phyloP scores from a whole-genome alignment of 2,329 filamentous ascomycete genomes.

The Lachnellula subtilissima region DNA sequence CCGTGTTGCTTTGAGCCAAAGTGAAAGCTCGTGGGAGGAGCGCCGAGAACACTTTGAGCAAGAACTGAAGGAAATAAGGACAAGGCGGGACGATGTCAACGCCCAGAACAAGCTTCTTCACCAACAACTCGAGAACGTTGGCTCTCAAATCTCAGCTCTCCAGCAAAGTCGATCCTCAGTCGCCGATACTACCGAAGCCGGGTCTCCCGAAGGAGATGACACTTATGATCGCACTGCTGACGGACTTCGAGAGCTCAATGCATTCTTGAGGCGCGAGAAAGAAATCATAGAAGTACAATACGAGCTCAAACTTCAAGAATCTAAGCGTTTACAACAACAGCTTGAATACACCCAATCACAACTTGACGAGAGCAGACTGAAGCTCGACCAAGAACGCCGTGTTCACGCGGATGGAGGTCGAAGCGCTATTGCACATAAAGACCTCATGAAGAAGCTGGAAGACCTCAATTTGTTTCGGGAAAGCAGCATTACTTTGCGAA shows the following conservation, averaged over 20 bases:
- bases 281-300: slow-evolving; percentile 97
- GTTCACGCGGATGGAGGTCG: slow-evolving; percentile 68
- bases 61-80: slow-evolving; percentile 74
- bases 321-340: slow-evolving; percentile 84
- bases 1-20: slow-evolving; percentile 71
- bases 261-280: slow-evolving; percentile 89
- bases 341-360: slow-evolving; percentile 81
- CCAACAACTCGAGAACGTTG: slow-evolving; percentile 79
- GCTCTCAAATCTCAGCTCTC: slow-evolving; percentile 70
- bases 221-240: slow-evolving; percentile 58
- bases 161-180: slow-evolving; percentile 66
- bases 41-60: slow-evolving; percentile 74
- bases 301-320: slow-evolving; percentile 82
- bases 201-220: slow-evolving; percentile 34
- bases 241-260: slow-evolving; percentile 84
- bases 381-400: slow-evolving; percentile 84
- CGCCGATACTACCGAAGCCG: slow-evolving; percentile 48
- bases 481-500: slow-evolving; percentile 85
- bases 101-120: slow-evolving; percentile 89
- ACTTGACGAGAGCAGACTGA: slow-evolving; percentile 82
- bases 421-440: slow-evolving; percentile 74
- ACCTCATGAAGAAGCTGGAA: slow-evolving; percentile 90
- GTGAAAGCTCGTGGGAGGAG: slow-evolving; percentile 83
- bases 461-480: slow-evolving; percentile 95
- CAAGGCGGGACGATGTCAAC: slow-evolving; percentile 75